Evolutionary conservation across 2,329 filamentous ascomycete genomes (phyloP), one percentile per base, ranked within the genome.

Genomic region (Bisporella sp.): DNA sequence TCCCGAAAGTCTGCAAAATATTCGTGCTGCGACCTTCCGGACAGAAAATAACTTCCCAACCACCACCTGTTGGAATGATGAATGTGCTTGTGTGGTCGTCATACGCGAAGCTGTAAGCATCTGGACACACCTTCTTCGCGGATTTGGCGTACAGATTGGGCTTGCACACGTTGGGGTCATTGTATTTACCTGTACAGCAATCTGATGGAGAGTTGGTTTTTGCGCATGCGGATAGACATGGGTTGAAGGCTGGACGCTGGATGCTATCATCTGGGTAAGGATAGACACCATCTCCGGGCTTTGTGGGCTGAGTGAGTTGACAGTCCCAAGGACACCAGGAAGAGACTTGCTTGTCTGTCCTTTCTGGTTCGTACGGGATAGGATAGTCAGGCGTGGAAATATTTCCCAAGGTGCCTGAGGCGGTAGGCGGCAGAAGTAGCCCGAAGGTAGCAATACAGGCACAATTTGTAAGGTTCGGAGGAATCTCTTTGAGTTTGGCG

Each of bases 291-390:
- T 86, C 79, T n/a, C 80, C 80, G 8, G 87, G 86, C 62, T 84
- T 84, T 40, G 73, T 71, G 0, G 87, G 87, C 11, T 81, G 80
- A 49, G 78, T 78, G 28, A 81, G 75, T 59, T 90, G 85, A 42
- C 89, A 73, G 56, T 87, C 79, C 84, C 86, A 91, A 0, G 88
- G 89, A 68, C 89, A 95, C 89, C 88, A 95, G 48, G 73, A 69
- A 29, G 74, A 71, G 12, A 89, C 73, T 51, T 77, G 71, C 9
- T 71, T 64, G 54, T 81, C 75, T 41, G 79, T 81, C 53, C 82
- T 73, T 5, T 70, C 67, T 13, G 72, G 64, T 57, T 91, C 85
- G 58, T 85, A 82, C 0, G 85, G 84, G 35, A 89, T 75, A 0
- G 84, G 84, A 59, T 77, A 86, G 1, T 79, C 76, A 35, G 71